Percentiles rank a stretch among this genome's conserved stretches.
Conservation (phyloP, 495 filamentous ascomycete genomes). For the Penicillium cinerascens region DNA sequence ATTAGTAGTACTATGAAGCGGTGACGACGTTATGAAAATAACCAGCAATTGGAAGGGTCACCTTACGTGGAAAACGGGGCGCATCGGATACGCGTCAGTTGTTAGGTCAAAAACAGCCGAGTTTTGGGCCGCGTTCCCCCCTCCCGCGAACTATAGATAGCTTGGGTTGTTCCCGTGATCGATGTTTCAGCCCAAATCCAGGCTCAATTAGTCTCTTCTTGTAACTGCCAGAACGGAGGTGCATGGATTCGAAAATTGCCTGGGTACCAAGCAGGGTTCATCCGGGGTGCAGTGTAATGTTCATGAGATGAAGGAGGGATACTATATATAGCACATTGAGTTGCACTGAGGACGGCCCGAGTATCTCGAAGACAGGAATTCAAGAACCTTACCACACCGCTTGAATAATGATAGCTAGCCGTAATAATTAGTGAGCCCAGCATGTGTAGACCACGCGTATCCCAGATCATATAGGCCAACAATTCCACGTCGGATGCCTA, state of each 20-base stretch:
- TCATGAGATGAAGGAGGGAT: neutral
- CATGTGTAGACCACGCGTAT: neutral
- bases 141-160: conserved; percentile 22
- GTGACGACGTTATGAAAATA: neutral
- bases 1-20: neutral
- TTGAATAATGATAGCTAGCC: neutral
- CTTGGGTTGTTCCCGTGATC: neutral
- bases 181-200: conserved; percentile 15
- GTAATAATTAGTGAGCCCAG: neutral
- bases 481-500: neutral
- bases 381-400: neutral
- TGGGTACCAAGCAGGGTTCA: neutral
- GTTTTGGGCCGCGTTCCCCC: conserved; percentile 10
- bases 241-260: neutral
- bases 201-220: neutral
- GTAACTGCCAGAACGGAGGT: neutral
- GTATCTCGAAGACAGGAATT: neutral
- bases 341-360: neutral
- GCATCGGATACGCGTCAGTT: conserved; percentile 19
- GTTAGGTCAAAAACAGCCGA: conserved; percentile 10
- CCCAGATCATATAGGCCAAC: neutral
- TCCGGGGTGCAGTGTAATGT: neutral
- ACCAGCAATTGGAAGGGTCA: neutral
- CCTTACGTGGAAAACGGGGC: neutral
- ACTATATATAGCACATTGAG: neutral